Conservation (phyloP, 2,329 filamentous ascomycete genomes). For the Ilyonectria destructans region DNA sequence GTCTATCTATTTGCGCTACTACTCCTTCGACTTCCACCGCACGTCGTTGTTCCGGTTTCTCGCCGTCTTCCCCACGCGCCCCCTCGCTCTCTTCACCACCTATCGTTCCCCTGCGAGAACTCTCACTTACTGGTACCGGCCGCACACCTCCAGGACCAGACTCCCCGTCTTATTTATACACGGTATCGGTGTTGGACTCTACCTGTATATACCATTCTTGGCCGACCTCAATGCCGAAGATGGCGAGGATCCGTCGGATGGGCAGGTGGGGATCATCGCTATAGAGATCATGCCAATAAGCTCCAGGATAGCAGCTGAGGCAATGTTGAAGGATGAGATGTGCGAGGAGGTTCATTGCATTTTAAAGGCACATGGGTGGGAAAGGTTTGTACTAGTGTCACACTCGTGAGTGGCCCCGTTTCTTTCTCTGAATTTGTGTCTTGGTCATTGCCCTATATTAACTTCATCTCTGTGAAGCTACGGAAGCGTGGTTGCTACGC, state of each 20-base stretch:
- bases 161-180: constrained; percentile 75
- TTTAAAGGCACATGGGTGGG: constrained; percentile 65
- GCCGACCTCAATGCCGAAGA: constrained; percentile 63
- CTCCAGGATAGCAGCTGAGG: constrained; percentile 68
- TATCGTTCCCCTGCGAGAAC: constrained; percentile 63
- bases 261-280: constrained; percentile 71
- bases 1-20: constrained; percentile 55
- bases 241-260: constrained; percentile 55
- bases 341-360: constrained; percentile 68
- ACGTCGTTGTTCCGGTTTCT: constrained; percentile 56
- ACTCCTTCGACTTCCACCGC: constrained; percentile 66
- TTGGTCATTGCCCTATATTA: constrained; percentile 21
- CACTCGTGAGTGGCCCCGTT: constrained; percentile 57
- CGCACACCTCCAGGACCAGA: constrained; percentile 71
- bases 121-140: constrained; percentile 73
- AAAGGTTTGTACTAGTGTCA: constrained; percentile 68
- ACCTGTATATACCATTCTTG: constrained; percentile 71
- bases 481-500: constrained; percentile 70
- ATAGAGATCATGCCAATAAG: constrained; percentile 73
- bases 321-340: constrained; percentile 64
- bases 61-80: constrained; percentile 69
- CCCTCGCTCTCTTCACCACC: constrained; percentile 62
- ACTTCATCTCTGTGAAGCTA: constrained; percentile 54
- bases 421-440: constrained; percentile 4
- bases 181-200: constrained; percentile 70